Evolutionary conservation across 2,329 filamentous ascomycete species (phyloP).

Genomic region (Trichophyton rubrum): DNA sequence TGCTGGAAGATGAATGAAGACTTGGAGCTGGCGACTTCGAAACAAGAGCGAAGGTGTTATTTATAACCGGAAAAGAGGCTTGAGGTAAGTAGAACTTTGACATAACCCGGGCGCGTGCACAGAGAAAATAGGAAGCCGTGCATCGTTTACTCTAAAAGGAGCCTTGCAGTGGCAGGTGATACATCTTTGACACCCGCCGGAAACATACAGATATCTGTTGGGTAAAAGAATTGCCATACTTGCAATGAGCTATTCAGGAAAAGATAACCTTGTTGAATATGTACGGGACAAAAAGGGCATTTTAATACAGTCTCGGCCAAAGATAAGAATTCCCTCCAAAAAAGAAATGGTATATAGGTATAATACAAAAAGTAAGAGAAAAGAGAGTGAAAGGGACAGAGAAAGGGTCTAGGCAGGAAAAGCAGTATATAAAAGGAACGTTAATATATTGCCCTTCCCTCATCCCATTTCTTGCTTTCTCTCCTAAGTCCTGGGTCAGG

Average conservation of each 20-base stretch:
- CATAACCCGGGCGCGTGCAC: neutral
- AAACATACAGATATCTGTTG: neutral
- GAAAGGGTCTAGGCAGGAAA: neutral
- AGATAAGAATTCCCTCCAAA: neutral
- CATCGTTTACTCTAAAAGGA: neutral
- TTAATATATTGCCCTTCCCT: conserved; percentile 37
- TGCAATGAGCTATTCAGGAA: neutral
- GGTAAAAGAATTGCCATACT: neutral
- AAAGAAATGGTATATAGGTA: neutral
- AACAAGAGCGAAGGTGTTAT: neutral
- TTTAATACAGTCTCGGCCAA: neutral
- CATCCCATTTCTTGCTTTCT: conserved; percentile 34
- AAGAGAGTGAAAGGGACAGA: too few relatives aligned
- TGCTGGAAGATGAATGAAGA: neutral
- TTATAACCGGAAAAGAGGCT: neutral
- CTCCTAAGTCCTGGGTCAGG: conserved; percentile 21
- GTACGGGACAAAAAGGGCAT: neutral
- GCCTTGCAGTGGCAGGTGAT: neutral
- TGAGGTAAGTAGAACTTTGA: neutral
- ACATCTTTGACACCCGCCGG: neutral
- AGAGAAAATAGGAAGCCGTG: neutral
- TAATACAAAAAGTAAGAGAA: neutral
- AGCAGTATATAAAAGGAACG: neutral
- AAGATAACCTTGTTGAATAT: neutral
- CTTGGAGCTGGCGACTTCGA: neutral